Conservation (phyloP, 257 asterid species). For the Solanum pimpinellifolium region DNA sequence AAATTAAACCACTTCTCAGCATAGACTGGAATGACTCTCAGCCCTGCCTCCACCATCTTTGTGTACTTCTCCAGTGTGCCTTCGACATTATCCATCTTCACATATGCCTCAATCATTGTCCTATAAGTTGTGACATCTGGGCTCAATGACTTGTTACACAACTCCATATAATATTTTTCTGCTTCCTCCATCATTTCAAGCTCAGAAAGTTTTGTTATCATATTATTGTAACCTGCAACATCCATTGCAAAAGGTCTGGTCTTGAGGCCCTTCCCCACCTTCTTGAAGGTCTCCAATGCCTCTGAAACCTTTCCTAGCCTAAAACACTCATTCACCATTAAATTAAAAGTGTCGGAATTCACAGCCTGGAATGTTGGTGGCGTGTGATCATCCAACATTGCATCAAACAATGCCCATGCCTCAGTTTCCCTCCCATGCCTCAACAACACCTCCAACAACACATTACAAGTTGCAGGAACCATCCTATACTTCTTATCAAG, state of each 20-base stretch:
- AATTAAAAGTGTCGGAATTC: conserved; percentile 66
- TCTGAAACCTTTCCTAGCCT: conserved; percentile 61
- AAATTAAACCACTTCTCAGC: conserved; percentile 72
- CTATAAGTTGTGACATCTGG: conserved; percentile 66
- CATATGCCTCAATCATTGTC: conserved; percentile 62
- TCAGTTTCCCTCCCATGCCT: conserved; percentile 67
- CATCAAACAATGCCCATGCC: conserved; percentile 66
- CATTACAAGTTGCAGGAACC: conserved; percentile 77
- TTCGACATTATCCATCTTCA: conserved; percentile 42
- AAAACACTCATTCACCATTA: conserved; percentile 71
- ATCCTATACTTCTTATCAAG: conserved; percentile 44
- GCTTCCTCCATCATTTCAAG: conserved; percentile 76
- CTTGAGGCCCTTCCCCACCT: conserved; percentile 59
- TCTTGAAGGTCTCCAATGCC: conserved; percentile 68
- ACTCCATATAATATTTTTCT: conserved; percentile 38
- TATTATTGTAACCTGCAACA: conserved; percentile 68
- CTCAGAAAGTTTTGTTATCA: conserved; percentile 65
- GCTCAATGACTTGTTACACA: conserved; percentile 48
- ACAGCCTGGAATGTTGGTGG: conserved; percentile 83
- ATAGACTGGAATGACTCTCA: conserved; percentile 67
- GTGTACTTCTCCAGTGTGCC: conserved; percentile 48
- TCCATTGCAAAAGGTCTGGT: conserved; percentile 83
- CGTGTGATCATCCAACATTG: conserved; percentile 85
- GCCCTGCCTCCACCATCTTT: conserved; percentile 63
- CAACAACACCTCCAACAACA: conserved; percentile 57